Base-by-base conservation (phyloP, 2,329 filamentous ascomycete species). In the Sporothrix brasiliensis region DNA sequence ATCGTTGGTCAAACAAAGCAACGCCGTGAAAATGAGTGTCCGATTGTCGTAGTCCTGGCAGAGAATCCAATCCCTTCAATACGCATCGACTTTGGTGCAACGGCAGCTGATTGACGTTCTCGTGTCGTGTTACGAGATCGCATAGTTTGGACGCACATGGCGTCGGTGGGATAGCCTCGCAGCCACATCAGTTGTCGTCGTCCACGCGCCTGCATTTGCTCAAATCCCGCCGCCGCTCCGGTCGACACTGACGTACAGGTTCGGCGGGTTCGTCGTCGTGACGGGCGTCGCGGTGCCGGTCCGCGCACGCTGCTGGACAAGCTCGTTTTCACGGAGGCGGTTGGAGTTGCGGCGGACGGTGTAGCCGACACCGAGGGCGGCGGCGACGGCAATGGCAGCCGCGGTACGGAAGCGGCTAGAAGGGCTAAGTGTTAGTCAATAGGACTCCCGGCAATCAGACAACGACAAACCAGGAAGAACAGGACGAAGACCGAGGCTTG, bases 211-310 rank as follows among this genome's bases (percentile, higher is more conserved):
- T 58, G 21, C 7, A 39, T 52, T 2, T 10, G 14, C 47, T 75
- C 72, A 84, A 53, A 83, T 77, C 0, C 82, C 82, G 1, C 82
- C 82, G 3, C 84, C 84, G 74, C 84, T 86, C 30, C 84, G 81
- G 69, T 86, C 84, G 70, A 86, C 84, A 70, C 80, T 83, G 69
- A 86, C 84, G 75, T 85, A 83, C 66, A 81, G 79, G 72, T 81
- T 80, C 30, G 79, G 78, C 49, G 52, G 16, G 10, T 47, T 34
- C 0, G 71, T 27, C 0, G 54, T 27, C 9, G 63, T 13, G 5
- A 34, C 4, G 50, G 61, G 21, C 11, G 53, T 9, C 24, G 53
- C 21, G 4, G 21, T 4, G 34, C 56, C 56, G 34, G 56, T 21
- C 76, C 75, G 76, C 70, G 74, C 73, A 41, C 76, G 78, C 75